A percentile compares a stretch with the other conserved stretches of the same genome.
phyloP scores from a whole-genome alignment of 768 basidiomycete genomes.

The Macrolepiota dolichaula region DNA sequence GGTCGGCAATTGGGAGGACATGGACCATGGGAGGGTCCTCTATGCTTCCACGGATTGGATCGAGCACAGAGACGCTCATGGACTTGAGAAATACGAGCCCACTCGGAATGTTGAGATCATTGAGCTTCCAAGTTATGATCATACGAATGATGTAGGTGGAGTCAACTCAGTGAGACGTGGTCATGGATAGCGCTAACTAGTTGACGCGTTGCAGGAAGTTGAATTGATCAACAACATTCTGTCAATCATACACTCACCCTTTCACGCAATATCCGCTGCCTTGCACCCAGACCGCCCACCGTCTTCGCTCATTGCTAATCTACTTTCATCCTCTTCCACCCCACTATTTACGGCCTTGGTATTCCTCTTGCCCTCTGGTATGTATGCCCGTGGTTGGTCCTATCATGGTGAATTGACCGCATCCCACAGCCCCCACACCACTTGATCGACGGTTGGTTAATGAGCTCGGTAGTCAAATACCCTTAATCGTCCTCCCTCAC shows the following conservation, averaged over 20 bases:
- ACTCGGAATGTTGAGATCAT: constrained; percentile 62
- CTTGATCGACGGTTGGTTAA: constrained; percentile 47
- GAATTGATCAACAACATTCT: constrained; percentile 29
- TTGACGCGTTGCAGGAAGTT: constrained; percentile 23
- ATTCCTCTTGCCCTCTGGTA: constrained; percentile 48
- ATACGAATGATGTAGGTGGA: constrained; percentile 42
- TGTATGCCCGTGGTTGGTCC: constrained; percentile 11
- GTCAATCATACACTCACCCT: constrained; percentile 52
- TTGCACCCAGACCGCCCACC: constrained; percentile 52
- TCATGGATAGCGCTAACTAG: not conserved
- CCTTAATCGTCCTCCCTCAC: constrained; percentile 52
- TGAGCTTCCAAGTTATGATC: constrained; percentile 43
- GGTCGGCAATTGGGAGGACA: constrained; percentile 53
- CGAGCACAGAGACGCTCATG: constrained; percentile 61
- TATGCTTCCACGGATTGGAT: constrained; percentile 71
- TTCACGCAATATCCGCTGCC: constrained; percentile 48
- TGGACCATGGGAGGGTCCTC: constrained; percentile 32
- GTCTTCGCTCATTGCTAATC: constrained; percentile 43
- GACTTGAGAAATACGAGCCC: constrained; percentile 64
- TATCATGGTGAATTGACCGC: constrained; percentile 11
- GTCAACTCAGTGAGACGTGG: constrained; percentile 6
- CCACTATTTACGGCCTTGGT: constrained; percentile 62
- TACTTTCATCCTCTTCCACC: constrained; percentile 55
- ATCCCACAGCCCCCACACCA: constrained; percentile 27
- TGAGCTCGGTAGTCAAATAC: constrained; percentile 48